Evolutionary conservation across 1,284 basidiomycete genomes (phyloP), one percentile per base, ranked within the genome.

Genomic region (Ganoderma lucidum): DNA sequence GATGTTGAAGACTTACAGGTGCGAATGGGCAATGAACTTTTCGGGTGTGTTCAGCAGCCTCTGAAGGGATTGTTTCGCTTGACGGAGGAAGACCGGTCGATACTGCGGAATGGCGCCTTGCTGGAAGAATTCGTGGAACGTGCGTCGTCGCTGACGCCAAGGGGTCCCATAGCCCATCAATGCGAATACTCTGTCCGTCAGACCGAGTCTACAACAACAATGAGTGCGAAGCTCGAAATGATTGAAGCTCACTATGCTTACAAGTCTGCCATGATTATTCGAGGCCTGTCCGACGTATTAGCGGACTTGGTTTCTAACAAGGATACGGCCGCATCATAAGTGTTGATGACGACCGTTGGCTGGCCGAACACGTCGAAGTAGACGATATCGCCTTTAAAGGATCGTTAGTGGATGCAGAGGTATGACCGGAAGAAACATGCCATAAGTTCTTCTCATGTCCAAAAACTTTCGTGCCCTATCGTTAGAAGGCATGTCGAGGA

Each of bases 91-190:
- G 59, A 42, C 8, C 35, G 59, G 59, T 8, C 39, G 32, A 41
- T 61, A 61, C 32, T 60, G 35, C 32, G 30, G 30, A 35, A 37
- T 39, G 6, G 59, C 59, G n/a, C 35, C 23, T 14, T 37, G 59
- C 6, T 61, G 17, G n/a, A 61, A 61, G 59, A 39, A 41, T 37
- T 61, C 37, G 37, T 61, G 59, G 37, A 61, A 61, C 2, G 59
- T 39, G 59, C 59, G 59, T 6, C 59, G 39, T 6, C n/a, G 12
- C 32, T 41, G 59, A 23, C 37, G 35, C 59, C 59, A 61, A 28
- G 2, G 23, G 23, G 48, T 10, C 9, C 48, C 23, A 28, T 51
- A 51, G 48, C 48, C 48, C 48, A 51, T 51, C 23, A 51, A 28
- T n/a, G 48, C 48, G 19, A 51, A 51, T 51, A 51, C 10, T 51